These are phyloP conservation scores for Cruciata laevipes DNA, from an alignment of 257 asterid genomes.

Conservation along the genomic window DNA sequence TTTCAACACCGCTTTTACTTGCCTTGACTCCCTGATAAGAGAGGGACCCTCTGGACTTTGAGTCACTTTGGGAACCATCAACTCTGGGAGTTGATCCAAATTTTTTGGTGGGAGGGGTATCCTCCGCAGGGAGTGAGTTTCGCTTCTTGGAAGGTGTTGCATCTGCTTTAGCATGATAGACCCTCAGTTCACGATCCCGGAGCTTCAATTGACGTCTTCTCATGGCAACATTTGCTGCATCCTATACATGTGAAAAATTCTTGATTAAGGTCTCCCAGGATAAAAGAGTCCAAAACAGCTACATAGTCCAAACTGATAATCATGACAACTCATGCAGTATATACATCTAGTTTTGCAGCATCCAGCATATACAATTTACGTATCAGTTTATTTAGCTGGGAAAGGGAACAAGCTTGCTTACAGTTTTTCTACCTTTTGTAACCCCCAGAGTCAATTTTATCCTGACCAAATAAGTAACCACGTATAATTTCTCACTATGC, in stretches of 20 bases:
- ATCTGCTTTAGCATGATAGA: conserved; percentile 50
- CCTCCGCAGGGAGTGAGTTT: conserved; percentile 28
- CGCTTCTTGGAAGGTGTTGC: conserved; percentile 46
- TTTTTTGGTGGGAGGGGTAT: conserved; percentile 37
- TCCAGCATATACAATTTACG: not conserved
- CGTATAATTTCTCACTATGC: not conserved
- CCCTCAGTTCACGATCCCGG: conserved; percentile 71
- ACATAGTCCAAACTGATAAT: not conserved
- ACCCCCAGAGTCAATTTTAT: not conserved
- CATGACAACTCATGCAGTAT: not conserved
- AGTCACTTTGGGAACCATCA: conserved; percentile 25
- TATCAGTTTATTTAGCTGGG: not conserved
- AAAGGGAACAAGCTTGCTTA: not conserved
- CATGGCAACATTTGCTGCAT: conserved; percentile 48
- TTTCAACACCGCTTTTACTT: conserved; percentile 62
- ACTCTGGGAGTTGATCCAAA: conserved; percentile 23
- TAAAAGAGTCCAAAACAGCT: not conserved
- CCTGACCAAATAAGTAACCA: not conserved
- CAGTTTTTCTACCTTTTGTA: not conserved
- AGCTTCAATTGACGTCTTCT: conserved; percentile 50
- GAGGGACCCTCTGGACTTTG: conserved; percentile 21
- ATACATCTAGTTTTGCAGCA: not conserved
- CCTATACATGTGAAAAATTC: conserved; percentile 34
- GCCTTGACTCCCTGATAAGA: conserved; percentile 85
- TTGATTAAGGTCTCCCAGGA: not conserved